A percentile compares a stretch with the other conserved stretches of the same genome.
phyloP scores from a whole-genome alignment of 768 basidiomycete genomes.

The Mycena leptocephala region DNA sequence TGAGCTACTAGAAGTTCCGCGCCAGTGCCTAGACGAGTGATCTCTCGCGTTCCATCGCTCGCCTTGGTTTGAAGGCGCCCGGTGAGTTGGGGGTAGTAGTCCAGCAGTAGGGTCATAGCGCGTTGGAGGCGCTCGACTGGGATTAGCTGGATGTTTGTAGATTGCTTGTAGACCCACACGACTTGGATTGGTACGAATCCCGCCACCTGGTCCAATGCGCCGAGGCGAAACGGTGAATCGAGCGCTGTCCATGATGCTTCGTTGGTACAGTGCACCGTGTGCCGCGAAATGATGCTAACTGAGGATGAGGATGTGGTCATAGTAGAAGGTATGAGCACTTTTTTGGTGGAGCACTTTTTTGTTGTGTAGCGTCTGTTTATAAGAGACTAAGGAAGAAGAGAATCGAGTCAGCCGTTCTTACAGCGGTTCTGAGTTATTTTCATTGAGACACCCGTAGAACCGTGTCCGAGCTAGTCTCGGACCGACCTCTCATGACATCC shows the following conservation, averaged over 20 bases:
- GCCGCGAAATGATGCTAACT: constrained; percentile 13
- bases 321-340: not conserved
- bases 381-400: no score
- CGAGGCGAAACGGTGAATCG: constrained; percentile 24
- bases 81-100: constrained; percentile 38
- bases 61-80: constrained; percentile 26
- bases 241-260: constrained; percentile 20
- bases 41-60: constrained; percentile 17
- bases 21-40: constrained; percentile 28
- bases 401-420: no score
- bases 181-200: constrained; percentile 35
- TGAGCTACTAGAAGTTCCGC: constrained; percentile 32
- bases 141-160: constrained; percentile 3
- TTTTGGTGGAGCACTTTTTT: not conserved
- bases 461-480: no score
- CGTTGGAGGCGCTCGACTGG: constrained; percentile 31
- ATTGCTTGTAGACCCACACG: constrained; percentile 34
- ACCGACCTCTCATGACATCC: no score
- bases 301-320: not conserved
- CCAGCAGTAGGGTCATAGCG: constrained; percentile 27
- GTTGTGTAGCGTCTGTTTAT: no score
- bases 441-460: no score
- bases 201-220: constrained; percentile 34
- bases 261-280: constrained; percentile 22
- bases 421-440: no score